phyloP scores from a whole-genome alignment of 1,284 basidiomycete genomes.

The Wallemia ichthyophaga region DNA sequence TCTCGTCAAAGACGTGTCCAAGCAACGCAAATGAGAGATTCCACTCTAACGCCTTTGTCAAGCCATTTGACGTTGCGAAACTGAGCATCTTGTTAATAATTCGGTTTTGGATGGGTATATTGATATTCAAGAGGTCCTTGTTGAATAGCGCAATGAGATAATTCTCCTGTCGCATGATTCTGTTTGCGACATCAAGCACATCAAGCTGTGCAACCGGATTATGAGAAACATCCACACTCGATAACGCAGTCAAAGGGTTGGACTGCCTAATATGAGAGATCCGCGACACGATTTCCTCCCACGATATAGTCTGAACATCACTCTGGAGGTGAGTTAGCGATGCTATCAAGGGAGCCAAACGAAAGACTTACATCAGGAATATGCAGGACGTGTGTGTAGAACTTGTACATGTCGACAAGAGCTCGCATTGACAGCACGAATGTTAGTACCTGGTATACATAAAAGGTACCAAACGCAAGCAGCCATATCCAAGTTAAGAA shows the following conservation, averaged over 20 bases:
- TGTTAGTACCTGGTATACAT: constrained; percentile 25
- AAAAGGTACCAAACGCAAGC: constrained; percentile 45
- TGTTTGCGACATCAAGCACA: constrained; percentile 83
- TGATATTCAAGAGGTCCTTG: constrained; percentile 71
- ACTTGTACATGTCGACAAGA: constrained; percentile 71
- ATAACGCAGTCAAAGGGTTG: constrained; percentile 53
- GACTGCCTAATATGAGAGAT: constrained; percentile 66
- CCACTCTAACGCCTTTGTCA: constrained; percentile 83
- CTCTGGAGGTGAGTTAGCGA: constrained; percentile 28
- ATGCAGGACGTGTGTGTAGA: constrained; percentile 29
- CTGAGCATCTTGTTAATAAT: constrained; percentile 10
- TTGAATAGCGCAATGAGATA: constrained; percentile 94
- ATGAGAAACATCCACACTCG: constrained; percentile 23
- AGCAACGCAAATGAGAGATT: constrained; percentile 81
- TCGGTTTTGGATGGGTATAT: constrained; percentile 32
- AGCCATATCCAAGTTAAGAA: constrained; percentile 16
- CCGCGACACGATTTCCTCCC: constrained; percentile 73
- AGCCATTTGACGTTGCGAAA: constrained; percentile 10
- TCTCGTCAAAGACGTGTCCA: constrained; percentile 66
- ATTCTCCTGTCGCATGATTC: constrained; percentile 91
- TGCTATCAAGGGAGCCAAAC: background rate
- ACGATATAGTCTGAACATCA: constrained; percentile 89
- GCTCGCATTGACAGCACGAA: constrained; percentile 28
- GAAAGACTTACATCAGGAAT: constrained; percentile 23
- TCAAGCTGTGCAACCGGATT: constrained; percentile 38